Percentiles rank a stretch among this genome's conserved stretches.
Conservation (phyloP, 768 basidiomycete genomes). For the Holtermannia corniformis region DNA sequence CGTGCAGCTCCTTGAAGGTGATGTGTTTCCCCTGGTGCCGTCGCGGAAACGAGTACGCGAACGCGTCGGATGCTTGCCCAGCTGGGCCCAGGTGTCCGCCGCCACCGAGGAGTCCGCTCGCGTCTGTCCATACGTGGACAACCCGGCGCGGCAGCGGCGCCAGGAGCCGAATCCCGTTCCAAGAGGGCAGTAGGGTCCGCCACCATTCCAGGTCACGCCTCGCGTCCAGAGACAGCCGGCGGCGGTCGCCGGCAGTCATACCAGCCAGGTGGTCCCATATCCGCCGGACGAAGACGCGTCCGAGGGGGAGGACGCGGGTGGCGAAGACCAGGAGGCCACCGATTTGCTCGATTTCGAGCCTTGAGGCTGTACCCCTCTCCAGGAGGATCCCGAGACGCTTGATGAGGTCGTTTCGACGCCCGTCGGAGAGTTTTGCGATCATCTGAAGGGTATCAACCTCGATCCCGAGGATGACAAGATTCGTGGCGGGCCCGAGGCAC, state of each 20-base stretch:
- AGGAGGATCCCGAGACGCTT: not conserved
- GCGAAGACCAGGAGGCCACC: conserved; percentile 42
- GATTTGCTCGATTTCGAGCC: conserved; percentile 39
- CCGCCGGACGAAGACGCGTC: conserved; percentile 32
- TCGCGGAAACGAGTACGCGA: conserved; percentile 25
- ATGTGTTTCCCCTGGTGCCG: too few relatives aligned
- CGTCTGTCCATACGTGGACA: conserved; percentile 37
- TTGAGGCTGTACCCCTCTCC: conserved; percentile 4
- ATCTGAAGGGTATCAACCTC: not conserved
- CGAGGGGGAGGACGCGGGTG: conserved; percentile 41
- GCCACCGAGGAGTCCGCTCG: conserved; percentile 38
- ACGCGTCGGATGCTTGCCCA: conserved; percentile 18
- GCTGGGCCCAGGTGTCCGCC: conserved; percentile 21
- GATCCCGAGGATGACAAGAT: conserved; percentile 4
- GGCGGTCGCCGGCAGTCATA: conserved; percentile 15
- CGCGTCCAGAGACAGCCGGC: conserved; percentile 26
- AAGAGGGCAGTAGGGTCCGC: conserved; percentile 22
- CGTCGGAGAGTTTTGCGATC: not conserved
- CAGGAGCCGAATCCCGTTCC: conserved; percentile 37
- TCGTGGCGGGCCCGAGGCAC: not conserved
- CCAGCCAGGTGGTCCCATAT: conserved; percentile 28
- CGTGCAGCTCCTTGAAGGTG: conserved; percentile 42
- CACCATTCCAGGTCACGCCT: conserved; percentile 41
- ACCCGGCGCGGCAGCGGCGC: conserved; percentile 4
- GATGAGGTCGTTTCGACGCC: not conserved